Conservation (phyloP, 768 basidiomycete species). For the Boletus tomentosulus region DNA sequence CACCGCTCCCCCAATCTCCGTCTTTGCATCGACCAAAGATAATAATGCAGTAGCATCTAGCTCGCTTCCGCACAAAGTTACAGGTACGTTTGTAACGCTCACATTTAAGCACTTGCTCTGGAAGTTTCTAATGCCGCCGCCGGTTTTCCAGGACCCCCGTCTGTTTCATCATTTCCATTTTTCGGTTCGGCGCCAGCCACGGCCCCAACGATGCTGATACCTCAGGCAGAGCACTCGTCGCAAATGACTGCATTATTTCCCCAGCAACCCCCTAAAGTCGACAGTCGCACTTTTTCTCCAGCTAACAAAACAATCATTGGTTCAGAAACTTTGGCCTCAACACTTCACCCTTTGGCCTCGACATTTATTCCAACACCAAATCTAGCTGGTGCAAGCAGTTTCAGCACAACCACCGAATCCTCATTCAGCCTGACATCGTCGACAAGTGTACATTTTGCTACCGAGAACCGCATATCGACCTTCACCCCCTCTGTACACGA, state of each 20-base stretch:
- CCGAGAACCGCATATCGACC: not conserved
- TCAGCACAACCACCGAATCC: not conserved
- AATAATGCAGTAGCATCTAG: not conserved
- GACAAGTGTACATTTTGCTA: not conserved
- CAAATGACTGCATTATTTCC: not conserved
- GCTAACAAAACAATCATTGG: not conserved
- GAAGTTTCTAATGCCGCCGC: not conserved
- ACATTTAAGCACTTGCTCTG: not conserved
- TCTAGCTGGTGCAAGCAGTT: not conserved
- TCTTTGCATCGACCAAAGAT: conserved; percentile 7
- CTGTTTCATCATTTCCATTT: conserved; percentile 1
- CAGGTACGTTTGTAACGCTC: conserved; percentile 12
- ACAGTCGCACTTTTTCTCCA: not conserved
- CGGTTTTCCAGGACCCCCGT: not conserved
- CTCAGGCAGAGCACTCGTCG: not conserved
- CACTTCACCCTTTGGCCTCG: conserved; percentile 19
- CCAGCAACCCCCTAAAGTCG: not conserved
- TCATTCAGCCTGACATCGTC: not conserved
- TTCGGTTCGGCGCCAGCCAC: not conserved
- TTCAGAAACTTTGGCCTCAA: conserved; percentile 6
- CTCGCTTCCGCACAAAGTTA: not conserved
- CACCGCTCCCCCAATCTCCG: conserved; percentile 1
- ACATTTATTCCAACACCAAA: conserved; percentile 11
- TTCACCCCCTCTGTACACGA: not conserved
- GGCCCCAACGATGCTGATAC: not conserved